phyloP scores from a whole-genome alignment of 2,329 filamentous ascomycete species.

The Sphaerostilbella broomeana region DNA sequence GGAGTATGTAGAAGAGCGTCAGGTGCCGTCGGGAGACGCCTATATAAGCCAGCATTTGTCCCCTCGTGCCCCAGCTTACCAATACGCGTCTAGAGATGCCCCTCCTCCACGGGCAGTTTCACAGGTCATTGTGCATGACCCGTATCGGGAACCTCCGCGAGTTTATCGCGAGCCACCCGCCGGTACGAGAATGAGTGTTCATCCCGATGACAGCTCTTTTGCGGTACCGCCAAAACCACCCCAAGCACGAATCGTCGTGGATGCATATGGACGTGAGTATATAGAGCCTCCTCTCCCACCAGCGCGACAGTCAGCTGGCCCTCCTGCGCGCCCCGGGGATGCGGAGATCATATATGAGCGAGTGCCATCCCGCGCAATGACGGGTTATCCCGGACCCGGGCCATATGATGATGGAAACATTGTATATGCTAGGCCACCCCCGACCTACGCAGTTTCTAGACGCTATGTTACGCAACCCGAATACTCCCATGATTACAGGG shows the following conservation, averaged over 20 bases:
- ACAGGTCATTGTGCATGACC: slow-evolving; percentile 35
- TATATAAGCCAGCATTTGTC: slow-evolving; percentile 32
- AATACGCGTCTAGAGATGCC: slow-evolving; percentile 32
- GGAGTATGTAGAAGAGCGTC: slow-evolving; percentile 29
- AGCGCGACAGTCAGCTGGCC: slow-evolving; percentile 48
- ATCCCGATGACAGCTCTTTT: slow-evolving; percentile 43
- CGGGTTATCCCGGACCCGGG: slow-evolving; percentile 41
- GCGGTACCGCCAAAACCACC: slow-evolving; percentile 47
- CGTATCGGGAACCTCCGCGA: slow-evolving; percentile 35
- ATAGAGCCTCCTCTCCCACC: slow-evolving; percentile 44
- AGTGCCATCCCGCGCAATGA: slow-evolving; percentile 43
- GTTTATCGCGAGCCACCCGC: slow-evolving; percentile 40
- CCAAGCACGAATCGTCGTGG: slow-evolving; percentile 65
- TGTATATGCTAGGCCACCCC: slow-evolving; percentile 46
- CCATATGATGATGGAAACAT: slow-evolving; percentile 44
- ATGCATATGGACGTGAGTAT: slow-evolving; percentile 79
- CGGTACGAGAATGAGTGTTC: slow-evolving; percentile 39
- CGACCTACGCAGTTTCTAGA: slow-evolving; percentile 42
- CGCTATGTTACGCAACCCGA: slow-evolving; percentile 59
- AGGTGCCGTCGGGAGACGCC: slow-evolving; percentile 22
- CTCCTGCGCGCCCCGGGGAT: slow-evolving; percentile 39
- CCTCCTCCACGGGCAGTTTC: slow-evolving; percentile 35
- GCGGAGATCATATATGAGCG: slow-evolving; percentile 62
- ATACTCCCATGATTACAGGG: slow-evolving; percentile 45
- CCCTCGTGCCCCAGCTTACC: slow-evolving; percentile 30